Percentiles rank a stretch among this genome's conserved stretches.
Evolutionary conservation across 163 green algal species (phyloP).

Genomic region (Scenedesmus sp.): DNA sequence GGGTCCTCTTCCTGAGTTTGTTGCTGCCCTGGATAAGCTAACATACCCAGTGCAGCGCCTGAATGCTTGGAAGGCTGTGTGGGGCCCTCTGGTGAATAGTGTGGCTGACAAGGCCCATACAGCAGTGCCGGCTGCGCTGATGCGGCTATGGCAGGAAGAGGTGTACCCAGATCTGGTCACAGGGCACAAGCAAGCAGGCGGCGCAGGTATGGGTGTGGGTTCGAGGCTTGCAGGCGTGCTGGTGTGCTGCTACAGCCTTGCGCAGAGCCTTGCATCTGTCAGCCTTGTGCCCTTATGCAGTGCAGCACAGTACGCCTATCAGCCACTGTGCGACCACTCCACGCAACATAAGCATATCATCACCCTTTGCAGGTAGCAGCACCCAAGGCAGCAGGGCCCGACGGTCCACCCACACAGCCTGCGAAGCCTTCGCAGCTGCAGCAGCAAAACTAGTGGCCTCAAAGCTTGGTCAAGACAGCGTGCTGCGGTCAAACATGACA

Average conservation of each 20-base stretch:
- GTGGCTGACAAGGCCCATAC: background rate
- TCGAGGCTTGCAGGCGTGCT: too few relatives aligned
- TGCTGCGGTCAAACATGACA: background rate
- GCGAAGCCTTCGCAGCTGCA: background rate
- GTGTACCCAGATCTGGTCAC: constrained; percentile 58
- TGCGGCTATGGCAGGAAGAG: constrained; percentile 48
- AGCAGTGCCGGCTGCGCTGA: constrained; percentile 28
- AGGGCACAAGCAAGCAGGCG: background rate
- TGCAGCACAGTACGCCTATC: too few relatives aligned
- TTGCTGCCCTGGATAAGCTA: constrained; percentile 54
- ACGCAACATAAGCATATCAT: too few relatives aligned
- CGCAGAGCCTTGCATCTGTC: too few relatives aligned
- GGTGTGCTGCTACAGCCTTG: too few relatives aligned
- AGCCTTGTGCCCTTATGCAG: too few relatives aligned
- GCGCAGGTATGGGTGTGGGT: background rate
- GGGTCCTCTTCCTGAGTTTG: constrained; percentile 25
- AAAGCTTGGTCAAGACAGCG: background rate
- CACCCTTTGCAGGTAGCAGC: background rate
- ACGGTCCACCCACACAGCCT: background rate
- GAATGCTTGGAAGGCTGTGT: constrained; percentile 37
- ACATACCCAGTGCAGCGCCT: constrained; percentile 60
- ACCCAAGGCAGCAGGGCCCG: background rate
- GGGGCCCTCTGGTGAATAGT: background rate
- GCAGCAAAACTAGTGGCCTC: background rate
- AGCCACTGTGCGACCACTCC: too few relatives aligned